Conservation (phyloP, 192 early-diverging fungal species). For the Backusella psychrophila region DNA sequence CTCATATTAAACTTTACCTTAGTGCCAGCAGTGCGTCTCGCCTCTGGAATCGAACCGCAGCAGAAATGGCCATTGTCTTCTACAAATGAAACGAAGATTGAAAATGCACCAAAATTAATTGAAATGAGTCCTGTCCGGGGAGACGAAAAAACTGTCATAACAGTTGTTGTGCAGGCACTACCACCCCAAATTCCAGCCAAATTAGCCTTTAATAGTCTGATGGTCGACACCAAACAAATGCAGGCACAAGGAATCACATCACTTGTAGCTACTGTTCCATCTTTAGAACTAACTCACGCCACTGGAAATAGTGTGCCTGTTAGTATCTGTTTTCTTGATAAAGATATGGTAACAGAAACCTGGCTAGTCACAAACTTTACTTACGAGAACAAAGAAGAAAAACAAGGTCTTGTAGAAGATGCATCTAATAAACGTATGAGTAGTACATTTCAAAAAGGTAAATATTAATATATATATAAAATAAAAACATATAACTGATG, state of each 20-base stretch:
- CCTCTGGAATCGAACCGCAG: background rate
- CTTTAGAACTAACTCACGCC: slow-evolving; percentile 37
- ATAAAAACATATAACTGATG: background rate
- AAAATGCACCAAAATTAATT: background rate
- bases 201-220: slow-evolving; percentile 40
- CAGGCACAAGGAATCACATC: slow-evolving; percentile 38
- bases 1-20: background rate
- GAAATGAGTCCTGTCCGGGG: background rate
- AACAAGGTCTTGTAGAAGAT: background rate
- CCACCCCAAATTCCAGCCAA: slow-evolving; percentile 14
- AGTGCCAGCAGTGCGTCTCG: background rate
- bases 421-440: background rate
- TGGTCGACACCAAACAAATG: slow-evolving; percentile 48
- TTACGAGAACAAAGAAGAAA: background rate
- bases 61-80: background rate
- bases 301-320: slow-evolving; percentile 38
- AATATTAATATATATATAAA: background rate
- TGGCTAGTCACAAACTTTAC: slow-evolving; percentile 42
- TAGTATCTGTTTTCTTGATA: slow-evolving; percentile 38
- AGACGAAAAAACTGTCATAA: slow-evolving; percentile 7
- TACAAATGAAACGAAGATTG: background rate
- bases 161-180: background rate
- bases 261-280: slow-evolving; percentile 39
- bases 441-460: background rate
- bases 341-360: slow-evolving; percentile 39